Evolutionary conservation across 2,329 filamentous ascomycete genomes (phyloP).

Genomic region (Aspergillus arachidicola): DNA sequence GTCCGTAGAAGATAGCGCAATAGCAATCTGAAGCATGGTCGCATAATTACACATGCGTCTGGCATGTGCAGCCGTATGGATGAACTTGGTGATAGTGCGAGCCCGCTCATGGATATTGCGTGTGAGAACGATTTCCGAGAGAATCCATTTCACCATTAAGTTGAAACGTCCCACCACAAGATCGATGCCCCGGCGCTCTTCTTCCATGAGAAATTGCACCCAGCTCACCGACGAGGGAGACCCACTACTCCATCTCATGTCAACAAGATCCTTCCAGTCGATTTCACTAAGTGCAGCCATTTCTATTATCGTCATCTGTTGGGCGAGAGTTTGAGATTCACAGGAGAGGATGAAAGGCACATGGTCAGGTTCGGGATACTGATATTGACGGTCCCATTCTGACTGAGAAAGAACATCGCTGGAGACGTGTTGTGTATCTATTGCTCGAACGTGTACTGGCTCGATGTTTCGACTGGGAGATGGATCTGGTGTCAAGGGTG

Average conservation of each 20-base stretch:
- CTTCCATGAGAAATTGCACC: constrained; percentile 61
- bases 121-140: constrained; percentile 65
- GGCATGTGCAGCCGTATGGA: constrained; percentile 63
- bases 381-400: constrained; percentile 27
- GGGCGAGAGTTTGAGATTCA: constrained; percentile 61
- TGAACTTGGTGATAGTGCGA: constrained; percentile 63
- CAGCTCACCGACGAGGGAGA: constrained; percentile 58
- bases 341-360: constrained; percentile 66
- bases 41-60: constrained; percentile 65
- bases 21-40: constrained; percentile 66
- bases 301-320: constrained; percentile 67
- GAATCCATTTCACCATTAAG: constrained; percentile 66
- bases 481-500: constrained; percentile 47
- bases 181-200: constrained; percentile 62
- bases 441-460: constrained; percentile 18
- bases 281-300: constrained; percentile 67
- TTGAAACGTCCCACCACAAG: constrained; percentile 69
- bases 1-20: constrained; percentile 63
- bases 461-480: constrained; percentile 36
- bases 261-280: constrained; percentile 67
- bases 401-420: constrained; percentile 38
- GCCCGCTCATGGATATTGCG: constrained; percentile 60
- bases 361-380: constrained; percentile 44
- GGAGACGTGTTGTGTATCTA: constrained; percentile 33
- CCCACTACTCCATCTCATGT: constrained; percentile 63